phyloP scores from a whole-genome alignment of 345 rosid species.

The Lepidium sativum region DNA sequence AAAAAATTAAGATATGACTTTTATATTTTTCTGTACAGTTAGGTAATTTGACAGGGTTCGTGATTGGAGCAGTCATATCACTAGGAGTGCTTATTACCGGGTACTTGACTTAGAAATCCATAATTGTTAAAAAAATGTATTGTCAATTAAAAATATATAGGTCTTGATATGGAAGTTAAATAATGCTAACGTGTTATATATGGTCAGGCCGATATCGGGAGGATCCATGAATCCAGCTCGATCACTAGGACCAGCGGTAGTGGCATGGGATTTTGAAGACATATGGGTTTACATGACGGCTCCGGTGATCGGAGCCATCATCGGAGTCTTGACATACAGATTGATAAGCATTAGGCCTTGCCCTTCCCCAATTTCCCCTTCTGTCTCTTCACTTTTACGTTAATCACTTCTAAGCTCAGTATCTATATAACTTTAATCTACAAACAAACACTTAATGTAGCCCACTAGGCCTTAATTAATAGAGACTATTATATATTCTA shows the following conservation, averaged over 20 bases:
- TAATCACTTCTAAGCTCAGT: slow-evolving; percentile 2
- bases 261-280: slow-evolving; percentile 53
- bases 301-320: slow-evolving; percentile 56
- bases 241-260: slow-evolving; percentile 85
- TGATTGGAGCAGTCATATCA: slow-evolving; percentile 56
- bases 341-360: slow-evolving; percentile 33
- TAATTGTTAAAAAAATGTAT: not conserved
- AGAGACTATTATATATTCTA: not conserved
- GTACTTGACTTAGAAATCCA: slow-evolving; percentile 13
- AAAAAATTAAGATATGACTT: too few species aligned
- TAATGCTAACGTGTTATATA: not conserved
- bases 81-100: slow-evolving; percentile 81
- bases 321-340: slow-evolving; percentile 45
- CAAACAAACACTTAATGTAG: not conserved
- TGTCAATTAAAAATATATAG: not conserved
- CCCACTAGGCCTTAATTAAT: not conserved
- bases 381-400: slow-evolving; percentile 21
- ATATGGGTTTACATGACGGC: slow-evolving; percentile 78
- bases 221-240: slow-evolving; percentile 94
- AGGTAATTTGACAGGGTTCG: slow-evolving; percentile 51
- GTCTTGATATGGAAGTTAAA: not conserved
- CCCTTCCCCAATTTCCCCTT: slow-evolving; percentile 31
- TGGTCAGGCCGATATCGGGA: slow-evolving; percentile 71
- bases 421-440: not conserved
- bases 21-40: slow-evolving; percentile 30